Percentiles rank a stretch among this genome's conserved stretches.
Conservation (phyloP, 1,284 basidiomycete genomes). For the Ustilago cynodontis region DNA sequence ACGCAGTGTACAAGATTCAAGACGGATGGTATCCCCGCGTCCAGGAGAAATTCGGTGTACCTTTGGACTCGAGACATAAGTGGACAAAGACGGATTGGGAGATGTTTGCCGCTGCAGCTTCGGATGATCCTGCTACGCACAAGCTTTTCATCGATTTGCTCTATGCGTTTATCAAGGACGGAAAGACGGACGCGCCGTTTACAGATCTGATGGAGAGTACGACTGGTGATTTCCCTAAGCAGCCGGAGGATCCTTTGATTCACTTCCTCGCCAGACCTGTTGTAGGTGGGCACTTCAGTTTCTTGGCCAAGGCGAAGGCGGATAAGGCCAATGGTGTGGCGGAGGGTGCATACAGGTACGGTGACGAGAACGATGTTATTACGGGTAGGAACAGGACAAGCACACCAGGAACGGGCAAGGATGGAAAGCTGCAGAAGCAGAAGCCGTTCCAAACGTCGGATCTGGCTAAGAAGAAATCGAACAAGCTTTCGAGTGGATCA, state of each 20-base stretch:
- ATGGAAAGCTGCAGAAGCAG: slow-evolving; percentile 7
- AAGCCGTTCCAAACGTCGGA: background rate
- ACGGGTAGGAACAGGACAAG: slow-evolving; percentile 19
- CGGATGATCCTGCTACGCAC: slow-evolving; percentile 50
- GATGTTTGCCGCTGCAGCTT: slow-evolving; percentile 67
- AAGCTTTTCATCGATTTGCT: slow-evolving; percentile 66
- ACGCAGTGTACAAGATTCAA: slow-evolving; percentile 67
- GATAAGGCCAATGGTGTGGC: slow-evolving; percentile 65
- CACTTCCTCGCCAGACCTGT: slow-evolving; percentile 69
- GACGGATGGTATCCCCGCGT: slow-evolving; percentile 63
- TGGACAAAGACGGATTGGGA: slow-evolving; percentile 71
- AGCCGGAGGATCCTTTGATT: slow-evolving; percentile 61
- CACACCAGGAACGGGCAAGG: slow-evolving; percentile 5
- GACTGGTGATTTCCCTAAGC: slow-evolving; percentile 58
- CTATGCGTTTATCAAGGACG: slow-evolving; percentile 62
- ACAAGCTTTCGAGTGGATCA: slow-evolving; percentile 37
- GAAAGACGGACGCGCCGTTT: slow-evolving; percentile 68
- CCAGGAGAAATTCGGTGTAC: slow-evolving; percentile 65
- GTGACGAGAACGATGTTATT: slow-evolving; percentile 45
- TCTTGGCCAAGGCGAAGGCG: slow-evolving; percentile 67
- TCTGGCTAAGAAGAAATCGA: slow-evolving; percentile 15
- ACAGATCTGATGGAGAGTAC: slow-evolving; percentile 66
- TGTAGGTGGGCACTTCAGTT: slow-evolving; percentile 69
- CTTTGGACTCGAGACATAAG: slow-evolving; percentile 68
- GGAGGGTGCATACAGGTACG: slow-evolving; percentile 35